Conservation (phyloP, 208 protist species). For the Crithidia thermophila region DNA sequence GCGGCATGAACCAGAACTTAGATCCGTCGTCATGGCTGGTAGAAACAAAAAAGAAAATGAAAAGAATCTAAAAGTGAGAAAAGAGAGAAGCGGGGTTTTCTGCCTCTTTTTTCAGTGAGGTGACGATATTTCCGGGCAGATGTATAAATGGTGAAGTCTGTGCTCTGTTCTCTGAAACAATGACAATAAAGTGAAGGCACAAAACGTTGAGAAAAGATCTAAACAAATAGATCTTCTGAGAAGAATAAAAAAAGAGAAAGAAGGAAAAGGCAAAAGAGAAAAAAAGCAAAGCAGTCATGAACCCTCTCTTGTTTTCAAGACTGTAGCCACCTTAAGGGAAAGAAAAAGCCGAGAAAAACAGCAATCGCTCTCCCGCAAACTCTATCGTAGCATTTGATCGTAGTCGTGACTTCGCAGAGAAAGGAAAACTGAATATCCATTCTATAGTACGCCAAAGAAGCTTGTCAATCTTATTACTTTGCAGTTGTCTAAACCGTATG, state of each 20-base stretch:
- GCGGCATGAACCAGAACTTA: constrained; percentile 35
- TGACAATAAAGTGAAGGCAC: too few relatives aligned
- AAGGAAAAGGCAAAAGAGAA: not conserved
- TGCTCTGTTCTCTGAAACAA: too few relatives aligned
- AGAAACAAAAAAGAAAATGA: constrained; percentile 13
- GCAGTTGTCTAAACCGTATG: too few relatives aligned
- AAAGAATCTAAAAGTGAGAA: constrained; percentile 2
- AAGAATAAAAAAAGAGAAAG: not conserved
- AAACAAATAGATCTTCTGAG: not conserved
- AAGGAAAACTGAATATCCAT: too few relatives aligned
- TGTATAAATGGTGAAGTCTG: too few relatives aligned
- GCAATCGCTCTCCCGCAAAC: too few relatives aligned
- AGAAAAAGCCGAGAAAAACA: not conserved
- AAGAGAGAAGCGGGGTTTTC: constrained; percentile 2
- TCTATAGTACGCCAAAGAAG: too few relatives aligned
- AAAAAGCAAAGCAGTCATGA: not conserved
- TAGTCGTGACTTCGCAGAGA: too few relatives aligned
- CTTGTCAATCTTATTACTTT: too few relatives aligned
- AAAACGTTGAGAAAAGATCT: not conserved
- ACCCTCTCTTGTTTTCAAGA: not conserved
- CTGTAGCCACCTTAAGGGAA: not conserved
- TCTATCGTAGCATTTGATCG: too few relatives aligned
- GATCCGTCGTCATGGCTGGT: constrained; percentile 16
- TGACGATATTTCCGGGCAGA: too few relatives aligned
- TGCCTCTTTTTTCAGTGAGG: too few relatives aligned